phyloP scores from a whole-genome alignment of 1,139 yeast species.

The Debaryomyces coudertii region DNA sequence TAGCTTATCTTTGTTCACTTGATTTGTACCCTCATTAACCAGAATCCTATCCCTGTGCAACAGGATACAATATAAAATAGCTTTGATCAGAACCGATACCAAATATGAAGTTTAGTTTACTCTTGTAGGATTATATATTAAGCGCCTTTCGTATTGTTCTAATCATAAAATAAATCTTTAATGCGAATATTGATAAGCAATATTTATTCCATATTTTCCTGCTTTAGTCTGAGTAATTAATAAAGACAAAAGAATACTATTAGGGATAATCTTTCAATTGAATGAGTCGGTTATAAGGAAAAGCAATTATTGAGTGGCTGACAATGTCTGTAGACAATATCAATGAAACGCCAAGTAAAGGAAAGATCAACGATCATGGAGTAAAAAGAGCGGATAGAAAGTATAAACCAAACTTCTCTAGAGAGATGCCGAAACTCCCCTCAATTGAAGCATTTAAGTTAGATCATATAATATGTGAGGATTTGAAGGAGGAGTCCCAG shows the following conservation, averaged over 20 bases:
- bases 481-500: constrained; percentile 34
- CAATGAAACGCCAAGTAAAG: background rate
- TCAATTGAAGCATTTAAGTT: constrained; percentile 43
- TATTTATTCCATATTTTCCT: constrained; percentile 3
- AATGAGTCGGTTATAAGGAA: background rate
- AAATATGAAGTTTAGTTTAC: no score
- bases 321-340: background rate
- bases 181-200: constrained; percentile 4
- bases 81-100: no score
- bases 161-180: constrained; percentile 3
- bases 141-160: background rate
- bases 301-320: background rate
- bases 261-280: background rate
- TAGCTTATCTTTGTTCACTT: no score
- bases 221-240: constrained; percentile 3
- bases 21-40: no score
- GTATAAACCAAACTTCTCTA: constrained; percentile 20
- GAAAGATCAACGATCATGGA: background rate
- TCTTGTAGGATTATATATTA: no score
- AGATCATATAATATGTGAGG: constrained; percentile 36
- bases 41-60: no score
- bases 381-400: constrained; percentile 9
- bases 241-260: background rate
- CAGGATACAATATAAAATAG: no score
- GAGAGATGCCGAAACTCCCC: constrained; percentile 28